Conservation (phyloP, 352 stramenopile genomes). For the Phytophthora megakarya region DNA sequence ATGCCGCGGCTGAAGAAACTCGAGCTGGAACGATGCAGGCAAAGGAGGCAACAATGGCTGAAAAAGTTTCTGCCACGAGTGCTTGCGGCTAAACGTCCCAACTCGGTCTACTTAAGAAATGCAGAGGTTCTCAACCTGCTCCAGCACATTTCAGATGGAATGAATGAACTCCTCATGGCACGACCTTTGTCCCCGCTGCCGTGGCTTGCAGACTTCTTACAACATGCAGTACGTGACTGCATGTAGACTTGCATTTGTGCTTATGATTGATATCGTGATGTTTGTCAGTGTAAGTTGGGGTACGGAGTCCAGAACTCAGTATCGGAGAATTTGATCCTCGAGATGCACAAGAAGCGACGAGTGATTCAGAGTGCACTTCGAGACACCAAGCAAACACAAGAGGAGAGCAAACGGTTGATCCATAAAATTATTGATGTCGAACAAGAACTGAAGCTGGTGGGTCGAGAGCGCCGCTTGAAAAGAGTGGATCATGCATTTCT, state of each 20-base stretch:
- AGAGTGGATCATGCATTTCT: constrained; percentile 49
- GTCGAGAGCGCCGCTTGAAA: constrained; percentile 42
- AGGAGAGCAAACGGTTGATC: constrained; percentile 58
- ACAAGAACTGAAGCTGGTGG: constrained; percentile 39
- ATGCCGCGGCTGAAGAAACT: constrained; percentile 25
- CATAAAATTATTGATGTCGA: constrained; percentile 42
- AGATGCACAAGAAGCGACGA: constrained; percentile 76
- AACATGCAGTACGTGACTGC: constrained; percentile 41
- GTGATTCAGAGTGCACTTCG: constrained; percentile 60
- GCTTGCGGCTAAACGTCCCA: constrained; percentile 38
- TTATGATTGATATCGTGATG: neutral
- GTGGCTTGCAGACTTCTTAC: constrained; percentile 68
- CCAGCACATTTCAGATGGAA: constrained; percentile 55
- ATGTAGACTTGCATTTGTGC: neutral
- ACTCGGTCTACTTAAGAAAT: constrained; percentile 42
- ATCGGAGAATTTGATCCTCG: constrained; percentile 46
- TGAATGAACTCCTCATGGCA: constrained; percentile 54
- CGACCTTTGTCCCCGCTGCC: constrained; percentile 49
- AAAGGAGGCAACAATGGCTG: constrained; percentile 35
- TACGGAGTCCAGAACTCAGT: constrained; percentile 51
- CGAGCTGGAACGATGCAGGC: constrained; percentile 22
- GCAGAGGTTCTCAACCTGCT: constrained; percentile 41
- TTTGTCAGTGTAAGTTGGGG: constrained; percentile 59
- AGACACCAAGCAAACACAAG: constrained; percentile 55
- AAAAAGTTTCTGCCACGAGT: constrained; percentile 37